phyloP scores from a whole-genome alignment of 1,284 basidiomycete genomes.

The Ceraceosorus guamensis region DNA sequence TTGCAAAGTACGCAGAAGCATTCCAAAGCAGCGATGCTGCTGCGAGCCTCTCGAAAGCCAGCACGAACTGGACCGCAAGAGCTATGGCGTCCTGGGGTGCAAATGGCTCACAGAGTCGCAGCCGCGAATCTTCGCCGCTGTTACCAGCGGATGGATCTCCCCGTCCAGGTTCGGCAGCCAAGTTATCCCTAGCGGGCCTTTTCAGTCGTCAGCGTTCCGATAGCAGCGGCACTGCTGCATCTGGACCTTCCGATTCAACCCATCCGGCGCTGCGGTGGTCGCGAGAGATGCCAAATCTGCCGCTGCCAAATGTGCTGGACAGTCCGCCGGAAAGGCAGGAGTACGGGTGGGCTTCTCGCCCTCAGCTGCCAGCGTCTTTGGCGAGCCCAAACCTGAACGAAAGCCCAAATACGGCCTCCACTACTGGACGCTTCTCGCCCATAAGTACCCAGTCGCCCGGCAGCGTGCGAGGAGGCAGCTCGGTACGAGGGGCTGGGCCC shows the following conservation, averaged over 20 bases:
- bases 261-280: slow-evolving; percentile 28
- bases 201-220: slow-evolving; percentile 19
- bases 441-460: slow-evolving; percentile 19
- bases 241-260: background rate
- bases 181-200: too few species aligned
- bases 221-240: slow-evolving; percentile 6
- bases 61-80: slow-evolving; percentile 42
- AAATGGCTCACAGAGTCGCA: slow-evolving; percentile 1
- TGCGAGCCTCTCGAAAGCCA: slow-evolving; percentile 39
- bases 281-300: slow-evolving; percentile 35
- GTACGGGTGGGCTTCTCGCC: slow-evolving; percentile 18
- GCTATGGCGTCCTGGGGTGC: slow-evolving; percentile 29
- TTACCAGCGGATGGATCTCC: slow-evolving; percentile 7
- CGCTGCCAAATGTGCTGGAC: slow-evolving; percentile 32
- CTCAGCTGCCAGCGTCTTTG: slow-evolving; percentile 6
- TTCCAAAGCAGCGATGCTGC: slow-evolving; percentile 43
- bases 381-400: slow-evolving; percentile 16
- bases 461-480: slow-evolving; percentile 16
- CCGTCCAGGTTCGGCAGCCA: background rate
- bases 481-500: slow-evolving; percentile 20
- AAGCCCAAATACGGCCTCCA: slow-evolving; percentile 14
- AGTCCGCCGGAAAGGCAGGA: slow-evolving; percentile 29
- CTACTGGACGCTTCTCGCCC: slow-evolving; percentile 13
- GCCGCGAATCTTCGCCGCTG: slow-evolving; percentile 24
- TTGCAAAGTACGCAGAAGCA: slow-evolving; percentile 17